These are phyloP conservation scores for Taiwanofungus camphoratus DNA, from an alignment of 1,284 basidiomycete species.

Conservation along the genomic window DNA sequence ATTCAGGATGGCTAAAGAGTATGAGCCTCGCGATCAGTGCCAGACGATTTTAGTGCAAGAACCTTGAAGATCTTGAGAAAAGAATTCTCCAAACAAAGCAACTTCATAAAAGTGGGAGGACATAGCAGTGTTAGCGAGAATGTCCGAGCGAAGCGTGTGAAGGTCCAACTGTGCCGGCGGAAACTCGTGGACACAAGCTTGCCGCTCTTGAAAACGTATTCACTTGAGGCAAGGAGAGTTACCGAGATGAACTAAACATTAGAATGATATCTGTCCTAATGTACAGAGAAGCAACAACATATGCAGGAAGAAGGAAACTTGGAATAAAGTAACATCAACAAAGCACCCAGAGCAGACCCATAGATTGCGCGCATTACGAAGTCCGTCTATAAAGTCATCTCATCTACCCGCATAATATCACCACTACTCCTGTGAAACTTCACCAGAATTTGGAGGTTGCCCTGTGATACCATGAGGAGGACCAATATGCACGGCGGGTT, in stretches of 20 bases:
- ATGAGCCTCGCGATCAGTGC: slow-evolving; percentile 12
- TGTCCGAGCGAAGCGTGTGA: too few species aligned
- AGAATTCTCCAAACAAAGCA: slow-evolving; percentile 72
- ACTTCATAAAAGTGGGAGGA: slow-evolving; percentile 63
- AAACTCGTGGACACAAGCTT: neutral
- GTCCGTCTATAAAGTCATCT: too few species aligned
- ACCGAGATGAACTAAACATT: too few species aligned
- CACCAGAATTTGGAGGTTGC: slow-evolving; percentile 22
- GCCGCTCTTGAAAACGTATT: neutral
- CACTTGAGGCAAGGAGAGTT: too few species aligned
- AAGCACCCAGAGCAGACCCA: too few species aligned
- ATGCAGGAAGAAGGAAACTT: slow-evolving; percentile 6
- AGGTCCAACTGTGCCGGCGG: too few species aligned
- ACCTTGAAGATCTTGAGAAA: slow-evolving; percentile 31
- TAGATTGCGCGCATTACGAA: too few species aligned
- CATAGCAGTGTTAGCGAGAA: slow-evolving; percentile 10
- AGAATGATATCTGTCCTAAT: too few species aligned
- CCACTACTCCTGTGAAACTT: slow-evolving; percentile 19
- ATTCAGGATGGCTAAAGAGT: slow-evolving; percentile 61
- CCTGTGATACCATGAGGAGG: slow-evolving; percentile 22
- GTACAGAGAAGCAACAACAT: neutral
- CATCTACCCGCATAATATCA: too few species aligned
- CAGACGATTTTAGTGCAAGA: neutral
- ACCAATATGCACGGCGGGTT: slow-evolving; percentile 45
- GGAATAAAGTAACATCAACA: slow-evolving; percentile 11